Base-by-base conservation (phyloP, 306 rosid species). In the Heteromeles arbutifolia region DNA sequence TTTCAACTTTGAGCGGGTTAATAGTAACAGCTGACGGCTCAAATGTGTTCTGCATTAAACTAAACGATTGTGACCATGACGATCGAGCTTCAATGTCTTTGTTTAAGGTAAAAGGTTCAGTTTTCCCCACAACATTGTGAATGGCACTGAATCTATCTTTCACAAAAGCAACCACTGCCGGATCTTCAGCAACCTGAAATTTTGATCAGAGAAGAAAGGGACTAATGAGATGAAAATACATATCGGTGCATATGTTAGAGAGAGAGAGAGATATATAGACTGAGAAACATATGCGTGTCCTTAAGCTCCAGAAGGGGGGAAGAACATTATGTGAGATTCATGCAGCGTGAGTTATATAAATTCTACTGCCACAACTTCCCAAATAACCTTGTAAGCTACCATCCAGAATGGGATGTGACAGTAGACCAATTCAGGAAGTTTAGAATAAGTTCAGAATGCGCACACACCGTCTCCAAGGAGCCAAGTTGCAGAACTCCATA, bases 401-500 rank as follows among this genome's bases (percentile, higher is more conserved):
- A 62, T 74, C n/a, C 74, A 65, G 53, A 72, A 8, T 6, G 37
- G 34, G n/a, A n/a, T n/a, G 21, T 19, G 32, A 62, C 76, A 32
- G 44, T 39, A 1, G 69, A 37, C 59, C 52, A 74, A 67, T 54
- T 65, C 67, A 41, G 56, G 65, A 75, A 62, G 52, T 44, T 70
- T 45, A 57, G 5, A 32, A 19, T 59, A 81, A 82, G 74, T 79
- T 56, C 58, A 78, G 78, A 70, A 72, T 59, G 74, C 74, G 71
- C 70, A 79, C 89, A 25, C 70, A 95, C 99, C 96, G 10, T 76
- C 83, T 95, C 87, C 76, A 81, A 75, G 12, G 99, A 95, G 73
- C 97, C 99, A 25, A 95, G 89, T 83, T 92, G 97, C 85, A 95
- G 75, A 73, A 95, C 97, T 67, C 99, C 97, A 64, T 78, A 79